Evolutionary conservation across 495 filamentous ascomycete species (phyloP).

Genomic region (Penicillium antarcticum): DNA sequence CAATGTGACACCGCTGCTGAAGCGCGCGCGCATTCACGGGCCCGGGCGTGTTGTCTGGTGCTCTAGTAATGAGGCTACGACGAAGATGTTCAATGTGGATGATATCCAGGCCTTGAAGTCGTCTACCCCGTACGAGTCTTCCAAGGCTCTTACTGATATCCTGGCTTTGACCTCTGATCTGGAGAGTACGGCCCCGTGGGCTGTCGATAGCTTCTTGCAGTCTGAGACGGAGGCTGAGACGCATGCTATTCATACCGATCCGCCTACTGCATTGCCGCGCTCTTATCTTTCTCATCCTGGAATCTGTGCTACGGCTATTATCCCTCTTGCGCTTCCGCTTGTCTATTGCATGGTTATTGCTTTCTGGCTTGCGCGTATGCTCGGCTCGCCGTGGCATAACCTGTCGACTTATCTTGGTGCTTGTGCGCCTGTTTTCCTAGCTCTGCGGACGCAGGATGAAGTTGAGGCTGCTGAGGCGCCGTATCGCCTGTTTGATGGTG

Average conservation of each 20-base stretch:
- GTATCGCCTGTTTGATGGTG: slow-evolving; percentile 40
- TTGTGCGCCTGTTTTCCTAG: slow-evolving; percentile 71
- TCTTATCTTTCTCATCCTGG: slow-evolving; percentile 85
- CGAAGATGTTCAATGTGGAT: slow-evolving; percentile 50
- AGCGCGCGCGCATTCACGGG: slow-evolving; percentile 38
- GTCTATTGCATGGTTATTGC: slow-evolving; percentile 58
- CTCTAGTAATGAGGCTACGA: slow-evolving; percentile 68
- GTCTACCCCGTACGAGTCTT: slow-evolving; percentile 69
- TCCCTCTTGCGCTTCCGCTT: slow-evolving; percentile 65
- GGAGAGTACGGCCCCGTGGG: slow-evolving; percentile 56
- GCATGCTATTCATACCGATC: neutral
- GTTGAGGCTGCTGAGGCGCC: slow-evolving; percentile 60
- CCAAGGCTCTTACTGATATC: slow-evolving; percentile 82
- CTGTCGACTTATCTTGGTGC: slow-evolving; percentile 75
- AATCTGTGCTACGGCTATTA: slow-evolving; percentile 74
- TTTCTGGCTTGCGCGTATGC: slow-evolving; percentile 70
- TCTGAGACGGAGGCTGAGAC: slow-evolving; percentile 14
- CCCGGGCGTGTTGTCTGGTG: slow-evolving; percentile 79
- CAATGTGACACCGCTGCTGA: slow-evolving; percentile 70
- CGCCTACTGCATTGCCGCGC: slow-evolving; percentile 36
- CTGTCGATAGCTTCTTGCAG: slow-evolving; percentile 48
- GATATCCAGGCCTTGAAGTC: slow-evolving; percentile 76
- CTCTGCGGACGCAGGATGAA: slow-evolving; percentile 61
- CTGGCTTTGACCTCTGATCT: slow-evolving; percentile 71
- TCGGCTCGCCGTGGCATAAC: slow-evolving; percentile 86